A percentile compares a stretch with the other conserved stretches of the same genome.
Evolutionary conservation across 306 rosid genomes (phyloP).

Genomic region (Elaeagnus macrophylla): DNA sequence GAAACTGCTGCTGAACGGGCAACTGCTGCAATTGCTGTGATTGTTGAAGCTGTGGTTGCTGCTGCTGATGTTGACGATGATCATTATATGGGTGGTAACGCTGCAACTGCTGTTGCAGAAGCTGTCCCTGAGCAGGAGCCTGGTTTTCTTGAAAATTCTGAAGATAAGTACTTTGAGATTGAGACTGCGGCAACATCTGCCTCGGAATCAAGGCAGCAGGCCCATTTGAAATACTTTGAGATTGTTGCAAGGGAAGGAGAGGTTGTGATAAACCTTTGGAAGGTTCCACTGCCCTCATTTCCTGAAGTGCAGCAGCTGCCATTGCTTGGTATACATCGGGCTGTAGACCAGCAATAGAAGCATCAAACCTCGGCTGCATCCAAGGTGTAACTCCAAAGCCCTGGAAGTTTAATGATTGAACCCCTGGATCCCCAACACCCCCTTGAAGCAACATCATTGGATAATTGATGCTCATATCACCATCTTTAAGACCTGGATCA

Average conservation of each 20-base stretch:
- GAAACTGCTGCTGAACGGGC: slow-evolving; percentile 49
- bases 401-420: slow-evolving; percentile 65
- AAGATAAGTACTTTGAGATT: slow-evolving; percentile 53
- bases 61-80: slow-evolving; percentile 36
- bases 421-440: slow-evolving; percentile 59
- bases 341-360: slow-evolving; percentile 54
- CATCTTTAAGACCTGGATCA: slow-evolving; percentile 64
- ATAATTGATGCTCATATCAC: slow-evolving; percentile 56
- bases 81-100: slow-evolving; percentile 48
- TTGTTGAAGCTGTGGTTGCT: slow-evolving; percentile 36
- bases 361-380: slow-evolving; percentile 77
- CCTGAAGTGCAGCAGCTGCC: slow-evolving; percentile 81
- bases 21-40: slow-evolving; percentile 34
- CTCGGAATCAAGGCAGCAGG: slow-evolving; percentile 58
- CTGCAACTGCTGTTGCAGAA: slow-evolving; percentile 52
- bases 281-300: slow-evolving; percentile 60
- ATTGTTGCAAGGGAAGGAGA: slow-evolving; percentile 62
- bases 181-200: slow-evolving; percentile 56
- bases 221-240: slow-evolving; percentile 49
- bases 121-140: slow-evolving; percentile 41
- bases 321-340: slow-evolving; percentile 74
- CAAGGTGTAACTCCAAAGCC: slow-evolving; percentile 68
- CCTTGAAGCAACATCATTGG: slow-evolving; percentile 66
- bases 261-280: slow-evolving; percentile 45
- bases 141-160: slow-evolving; percentile 59